A percentile compares a stretch with the other conserved stretches of the same genome.
Conservation (phyloP, 257 asterid genomes). For the Nicotiana obtusifolia region DNA sequence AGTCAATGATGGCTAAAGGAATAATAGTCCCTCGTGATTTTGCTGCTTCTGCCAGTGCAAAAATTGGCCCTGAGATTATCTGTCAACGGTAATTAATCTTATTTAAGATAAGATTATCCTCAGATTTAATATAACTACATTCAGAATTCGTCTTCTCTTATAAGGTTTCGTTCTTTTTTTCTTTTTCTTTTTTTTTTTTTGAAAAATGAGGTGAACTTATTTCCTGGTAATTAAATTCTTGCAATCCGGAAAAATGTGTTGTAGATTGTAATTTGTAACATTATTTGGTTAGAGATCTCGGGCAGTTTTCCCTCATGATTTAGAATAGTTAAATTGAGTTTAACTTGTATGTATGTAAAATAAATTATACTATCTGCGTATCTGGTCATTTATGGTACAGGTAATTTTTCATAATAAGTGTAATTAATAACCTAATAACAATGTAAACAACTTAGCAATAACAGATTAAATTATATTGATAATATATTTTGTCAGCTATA, state of each 20-base stretch:
- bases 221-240: background rate
- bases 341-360: no score
- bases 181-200: background rate
- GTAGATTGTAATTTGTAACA: background rate
- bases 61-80: background rate
- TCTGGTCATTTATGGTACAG: no score
- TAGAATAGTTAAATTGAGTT: no score
- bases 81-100: background rate
- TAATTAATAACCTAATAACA: no score
- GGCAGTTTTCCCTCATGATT: background rate
- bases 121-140: background rate
- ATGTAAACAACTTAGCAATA: no score
- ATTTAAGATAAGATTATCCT: background rate
- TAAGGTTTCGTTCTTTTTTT: background rate
- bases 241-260: background rate
- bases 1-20: constrained; percentile 34
- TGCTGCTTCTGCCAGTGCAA: background rate
- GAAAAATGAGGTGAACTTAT: background rate
- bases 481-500: no score
- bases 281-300: background rate
- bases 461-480: no score
- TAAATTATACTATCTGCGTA: no score
- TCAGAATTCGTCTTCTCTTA: background rate
- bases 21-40: constrained; percentile 48
- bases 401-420: no score